phyloP scores from a whole-genome alignment of 441 rosid species.

The Viola pubescens region DNA sequence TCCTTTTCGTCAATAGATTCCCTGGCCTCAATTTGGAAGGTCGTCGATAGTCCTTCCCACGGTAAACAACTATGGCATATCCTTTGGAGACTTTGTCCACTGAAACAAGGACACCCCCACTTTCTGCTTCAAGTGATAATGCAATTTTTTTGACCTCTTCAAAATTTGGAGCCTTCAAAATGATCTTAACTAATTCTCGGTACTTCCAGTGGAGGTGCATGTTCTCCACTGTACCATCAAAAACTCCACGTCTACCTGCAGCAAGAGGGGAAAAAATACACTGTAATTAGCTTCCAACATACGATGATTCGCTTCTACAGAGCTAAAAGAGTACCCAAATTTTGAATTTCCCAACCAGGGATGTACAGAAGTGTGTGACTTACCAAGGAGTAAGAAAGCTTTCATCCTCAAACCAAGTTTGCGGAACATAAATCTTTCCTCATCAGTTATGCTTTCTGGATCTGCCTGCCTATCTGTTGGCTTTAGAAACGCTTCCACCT shows the following conservation, averaged over 20 bases:
- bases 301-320: no score
- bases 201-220: slow-evolving; percentile 99
- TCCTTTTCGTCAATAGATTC: slow-evolving; percentile 91
- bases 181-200: slow-evolving; percentile 80
- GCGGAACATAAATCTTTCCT: slow-evolving; percentile 96
- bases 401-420: slow-evolving; percentile 95
- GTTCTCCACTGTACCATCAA: slow-evolving; percentile 93
- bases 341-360: not conserved
- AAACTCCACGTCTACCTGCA: slow-evolving; percentile 92
- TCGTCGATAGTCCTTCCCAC: slow-evolving; percentile 81
- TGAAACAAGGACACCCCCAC: slow-evolving; percentile 91
- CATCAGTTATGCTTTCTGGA: slow-evolving; percentile 72
- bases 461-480: slow-evolving; percentile 69
- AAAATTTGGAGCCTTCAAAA: slow-evolving; percentile 60
- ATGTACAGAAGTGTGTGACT: slow-evolving; percentile 3
- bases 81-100: slow-evolving; percentile 90
- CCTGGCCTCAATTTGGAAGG: slow-evolving; percentile 77
- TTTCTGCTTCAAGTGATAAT: slow-evolving; percentile 89
- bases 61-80: slow-evolving; percentile 70
- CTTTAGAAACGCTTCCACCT: slow-evolving; percentile 67
- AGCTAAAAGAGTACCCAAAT: no score
- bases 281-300: no score
- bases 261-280: slow-evolving; percentile 2
- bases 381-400: slow-evolving; percentile 93
- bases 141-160: slow-evolving; percentile 83